Percentiles rank a stretch among this genome's conserved stretches.
phyloP scores from a whole-genome alignment of 805 yeast genomes.

The Wickerhamiella spandovensis region DNA sequence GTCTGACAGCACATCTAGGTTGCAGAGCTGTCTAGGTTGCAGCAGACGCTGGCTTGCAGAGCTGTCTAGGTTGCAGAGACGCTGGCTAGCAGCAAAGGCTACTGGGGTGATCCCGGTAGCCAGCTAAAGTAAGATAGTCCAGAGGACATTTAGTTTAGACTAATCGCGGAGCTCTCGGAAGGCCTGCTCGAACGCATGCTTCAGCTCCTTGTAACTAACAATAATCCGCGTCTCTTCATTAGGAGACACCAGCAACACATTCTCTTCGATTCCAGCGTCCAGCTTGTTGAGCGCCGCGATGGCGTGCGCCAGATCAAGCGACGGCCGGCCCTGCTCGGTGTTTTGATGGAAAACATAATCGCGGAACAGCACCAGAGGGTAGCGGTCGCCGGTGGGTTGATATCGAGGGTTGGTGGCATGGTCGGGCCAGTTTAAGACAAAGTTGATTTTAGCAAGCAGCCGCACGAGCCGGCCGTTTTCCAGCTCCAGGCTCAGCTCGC shows the following conservation, averaged over 20 bases:
- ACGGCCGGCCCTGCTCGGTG: conserved; percentile 64
- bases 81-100: too few relatives aligned
- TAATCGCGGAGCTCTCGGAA: conserved; percentile 37
- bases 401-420: conserved; percentile 40
- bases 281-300: conserved; percentile 69
- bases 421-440: conserved; percentile 64
- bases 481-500: conserved; percentile 46
- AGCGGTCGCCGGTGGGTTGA: conserved; percentile 66
- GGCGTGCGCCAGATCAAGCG: conserved; percentile 71
- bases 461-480: conserved; percentile 85
- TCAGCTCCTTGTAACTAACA: conserved; percentile 70
- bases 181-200: conserved; percentile 50
- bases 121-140: too few relatives aligned
- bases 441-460: conserved; percentile 66
- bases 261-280: conserved; percentile 86
- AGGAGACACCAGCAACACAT: conserved; percentile 60
- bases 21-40: too few relatives aligned
- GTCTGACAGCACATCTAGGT: too few relatives aligned
- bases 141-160: too few relatives aligned
- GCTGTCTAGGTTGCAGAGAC: too few relatives aligned
- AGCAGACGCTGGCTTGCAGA: too few relatives aligned
- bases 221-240: conserved; percentile 81
- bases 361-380: conserved; percentile 59
- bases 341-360: conserved; percentile 79
- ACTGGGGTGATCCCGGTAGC: too few relatives aligned